phyloP scores from a whole-genome alignment of 345 rosid genomes.

The Brassica juncea region DNA sequence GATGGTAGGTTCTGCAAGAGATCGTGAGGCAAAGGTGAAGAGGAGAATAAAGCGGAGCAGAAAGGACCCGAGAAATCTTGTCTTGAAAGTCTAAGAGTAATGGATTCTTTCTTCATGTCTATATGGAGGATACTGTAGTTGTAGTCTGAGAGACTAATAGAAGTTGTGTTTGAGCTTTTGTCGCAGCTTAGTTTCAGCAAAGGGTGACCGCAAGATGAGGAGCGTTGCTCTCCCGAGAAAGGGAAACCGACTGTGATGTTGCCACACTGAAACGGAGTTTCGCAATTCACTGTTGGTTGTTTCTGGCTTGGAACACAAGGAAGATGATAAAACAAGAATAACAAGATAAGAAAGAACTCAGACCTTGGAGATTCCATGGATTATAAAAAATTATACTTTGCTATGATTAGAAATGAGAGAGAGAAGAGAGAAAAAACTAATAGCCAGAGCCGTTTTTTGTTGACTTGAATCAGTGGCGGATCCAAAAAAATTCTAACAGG shows the following conservation, averaged over 20 bases:
- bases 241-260: constrained; percentile 36
- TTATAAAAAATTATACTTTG: neutral
- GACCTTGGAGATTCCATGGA: neutral
- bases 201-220: constrained; percentile 12
- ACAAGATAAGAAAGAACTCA: neutral
- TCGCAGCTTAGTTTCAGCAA: constrained; percentile 36
- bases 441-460: neutral
- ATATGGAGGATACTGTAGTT: neutral
- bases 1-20: neutral
- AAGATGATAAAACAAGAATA: constrained; percentile 15
- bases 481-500: too few species aligned
- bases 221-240: constrained; percentile 39
- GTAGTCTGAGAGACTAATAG: neutral
- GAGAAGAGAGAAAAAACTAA: neutral
- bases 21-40: constrained; percentile 9
- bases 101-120: neutral
- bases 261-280: constrained; percentile 39
- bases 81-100: neutral
- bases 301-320: constrained; percentile 13
- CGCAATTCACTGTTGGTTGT: neutral
- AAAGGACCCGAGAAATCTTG: constrained; percentile 18
- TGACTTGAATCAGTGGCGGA: neutral
- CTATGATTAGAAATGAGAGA: neutral
- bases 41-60: constrained; percentile 14
- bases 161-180: neutral